Conservation (phyloP, 768 basidiomycete species). For the Cubamyces sp. region DNA sequence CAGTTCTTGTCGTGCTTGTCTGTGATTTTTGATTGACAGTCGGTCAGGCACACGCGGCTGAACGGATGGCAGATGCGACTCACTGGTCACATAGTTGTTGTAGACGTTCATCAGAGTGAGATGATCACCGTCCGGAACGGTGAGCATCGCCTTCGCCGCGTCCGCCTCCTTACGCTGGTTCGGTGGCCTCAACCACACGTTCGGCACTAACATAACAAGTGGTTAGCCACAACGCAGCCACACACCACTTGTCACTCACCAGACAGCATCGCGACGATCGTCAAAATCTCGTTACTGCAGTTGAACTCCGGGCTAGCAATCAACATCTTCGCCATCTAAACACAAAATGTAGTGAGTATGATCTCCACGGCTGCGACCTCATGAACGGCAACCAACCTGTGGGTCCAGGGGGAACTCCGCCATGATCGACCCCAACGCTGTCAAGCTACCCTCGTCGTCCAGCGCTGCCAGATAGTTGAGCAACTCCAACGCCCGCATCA, state of each 20-base stretch:
- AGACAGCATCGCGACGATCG: slow-evolving; percentile 95
- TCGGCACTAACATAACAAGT: slow-evolving; percentile 62
- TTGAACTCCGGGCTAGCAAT: slow-evolving; percentile 94
- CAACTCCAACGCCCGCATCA: slow-evolving; percentile 95
- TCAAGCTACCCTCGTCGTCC: slow-evolving; percentile 93
- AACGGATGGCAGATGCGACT: slow-evolving; percentile 25
- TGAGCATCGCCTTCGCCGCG: slow-evolving; percentile 84
- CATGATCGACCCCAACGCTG: slow-evolving; percentile 87
- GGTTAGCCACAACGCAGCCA: neutral
- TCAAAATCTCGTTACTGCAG: slow-evolving; percentile 94
- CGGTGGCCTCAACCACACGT: slow-evolving; percentile 91
- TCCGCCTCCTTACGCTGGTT: slow-evolving; percentile 91
- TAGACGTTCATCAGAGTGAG: slow-evolving; percentile 94
- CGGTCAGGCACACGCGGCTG: neutral
- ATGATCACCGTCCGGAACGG: slow-evolving; percentile 96
- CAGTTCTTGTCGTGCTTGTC: slow-evolving; percentile 83
- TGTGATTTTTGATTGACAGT: slow-evolving; percentile 40
- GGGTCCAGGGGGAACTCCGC: slow-evolving; percentile 99
- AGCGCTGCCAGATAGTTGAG: slow-evolving; percentile 91
- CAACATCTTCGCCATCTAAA: slow-evolving; percentile 87
- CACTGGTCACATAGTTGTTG: slow-evolving; percentile 87
- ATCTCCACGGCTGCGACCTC: too few species aligned
- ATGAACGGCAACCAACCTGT: slow-evolving; percentile 56
- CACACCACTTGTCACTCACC: slow-evolving; percentile 48
- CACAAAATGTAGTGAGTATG: neutral